Conservation (phyloP, 2,329 filamentous ascomycete species). For the Sarocladium kiliense region DNA sequence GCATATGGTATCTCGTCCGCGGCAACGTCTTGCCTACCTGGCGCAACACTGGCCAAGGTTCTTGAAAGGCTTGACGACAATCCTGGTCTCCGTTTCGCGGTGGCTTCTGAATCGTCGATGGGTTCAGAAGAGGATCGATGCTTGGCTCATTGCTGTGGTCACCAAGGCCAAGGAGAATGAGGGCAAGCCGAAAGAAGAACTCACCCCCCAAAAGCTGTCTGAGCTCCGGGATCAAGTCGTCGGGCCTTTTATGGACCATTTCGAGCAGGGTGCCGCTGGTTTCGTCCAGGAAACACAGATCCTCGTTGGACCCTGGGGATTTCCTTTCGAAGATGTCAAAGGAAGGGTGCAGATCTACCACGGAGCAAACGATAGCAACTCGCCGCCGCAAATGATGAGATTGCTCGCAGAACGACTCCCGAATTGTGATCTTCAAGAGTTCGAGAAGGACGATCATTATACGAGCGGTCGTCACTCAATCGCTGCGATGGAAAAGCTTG, state of each 20-base stretch:
- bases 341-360: slow-evolving; percentile 26
- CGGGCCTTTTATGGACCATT: slow-evolving; percentile 24
- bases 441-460: slow-evolving; percentile 27
- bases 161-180: slow-evolving; percentile 13
- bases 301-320: slow-evolving; percentile 24
- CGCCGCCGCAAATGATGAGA: slow-evolving; percentile 26
- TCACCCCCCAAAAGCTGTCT: slow-evolving; percentile 8
- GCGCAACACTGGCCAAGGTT: background rate
- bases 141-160: slow-evolving; percentile 15
- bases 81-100: background rate
- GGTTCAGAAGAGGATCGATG: slow-evolving; percentile 16
- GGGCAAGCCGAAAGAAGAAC: slow-evolving; percentile 5
- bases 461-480: slow-evolving; percentile 21
- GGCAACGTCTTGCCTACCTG: background rate
- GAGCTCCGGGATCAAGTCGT: slow-evolving; percentile 22
- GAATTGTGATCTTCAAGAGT: slow-evolving; percentile 25
- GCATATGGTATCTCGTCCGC: background rate
- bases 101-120: background rate
- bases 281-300: slow-evolving; percentile 24
- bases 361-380: slow-evolving; percentile 24
- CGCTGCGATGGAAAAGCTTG: background rate
- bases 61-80: background rate
- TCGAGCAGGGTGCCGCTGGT: slow-evolving; percentile 20
- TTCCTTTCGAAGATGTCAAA: slow-evolving; percentile 22
- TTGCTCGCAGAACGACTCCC: slow-evolving; percentile 31